Percentiles rank a stretch among this genome's conserved stretches.
These are phyloP conservation scores for Ceriops zippeliana DNA, from an alignment of 345 rosid species.

Conservation along the genomic window DNA sequence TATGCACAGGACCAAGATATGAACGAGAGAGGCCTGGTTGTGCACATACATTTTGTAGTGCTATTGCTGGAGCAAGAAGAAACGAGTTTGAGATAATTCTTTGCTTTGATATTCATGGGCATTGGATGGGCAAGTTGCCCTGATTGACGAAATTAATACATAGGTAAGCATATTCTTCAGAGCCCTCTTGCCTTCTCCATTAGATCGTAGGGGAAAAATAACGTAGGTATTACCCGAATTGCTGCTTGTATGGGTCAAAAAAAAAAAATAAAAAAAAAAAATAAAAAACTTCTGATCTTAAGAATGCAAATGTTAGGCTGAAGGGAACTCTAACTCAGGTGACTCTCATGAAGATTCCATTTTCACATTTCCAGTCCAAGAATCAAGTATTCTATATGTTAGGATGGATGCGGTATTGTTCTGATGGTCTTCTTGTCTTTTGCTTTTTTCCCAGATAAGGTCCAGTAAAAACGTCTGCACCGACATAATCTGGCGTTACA, in stretches of 20 bases:
- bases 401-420: background rate
- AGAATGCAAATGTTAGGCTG: conserved; percentile 66
- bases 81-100: background rate
- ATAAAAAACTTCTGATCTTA: conserved; percentile 52
- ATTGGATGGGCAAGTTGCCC: conserved; percentile 76
- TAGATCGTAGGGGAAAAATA: conserved; percentile 2
- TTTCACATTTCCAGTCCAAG: background rate
- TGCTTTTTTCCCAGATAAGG: conserved; percentile 43
- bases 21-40: conserved; percentile 67
- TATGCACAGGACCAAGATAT: conserved; percentile 32
- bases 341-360: conserved; percentile 17
- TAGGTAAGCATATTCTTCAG: conserved; percentile 42
- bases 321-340: conserved; percentile 68
- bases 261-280: conserved; percentile 36
- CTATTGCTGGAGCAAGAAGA: background rate
- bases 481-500: conserved; percentile 60
- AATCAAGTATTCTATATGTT: background rate
- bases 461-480: conserved; percentile 74
- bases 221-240: background rate
- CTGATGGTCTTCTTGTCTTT: background rate
- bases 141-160: conserved; percentile 73
- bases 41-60: conserved; percentile 1
- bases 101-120: conserved; percentile 42
- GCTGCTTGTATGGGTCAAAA: conserved; percentile 39
- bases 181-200: background rate